Percentiles rank a stretch among this genome's conserved stretches.
Conservation (phyloP, 2,329 filamentous ascomycete species). For the Penicillium sp. region DNA sequence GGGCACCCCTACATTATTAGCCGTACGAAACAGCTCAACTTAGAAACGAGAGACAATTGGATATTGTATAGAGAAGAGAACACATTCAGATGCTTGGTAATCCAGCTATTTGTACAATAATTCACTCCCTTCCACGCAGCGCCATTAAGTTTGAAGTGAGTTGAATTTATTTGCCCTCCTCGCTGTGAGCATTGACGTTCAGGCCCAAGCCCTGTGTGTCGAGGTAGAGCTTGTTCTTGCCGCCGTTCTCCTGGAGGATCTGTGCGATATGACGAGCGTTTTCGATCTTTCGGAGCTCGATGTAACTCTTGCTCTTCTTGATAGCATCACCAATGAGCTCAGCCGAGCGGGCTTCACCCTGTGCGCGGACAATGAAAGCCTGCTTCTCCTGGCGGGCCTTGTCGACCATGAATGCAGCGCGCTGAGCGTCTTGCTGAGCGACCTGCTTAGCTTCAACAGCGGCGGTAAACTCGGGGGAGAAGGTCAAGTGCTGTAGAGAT, state of each 20-base stretch:
- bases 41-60: not conserved
- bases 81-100: slow-evolving; percentile 32
- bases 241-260: slow-evolving; percentile 80
- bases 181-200: slow-evolving; percentile 63
- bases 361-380: slow-evolving; percentile 95
- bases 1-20: too few relatives aligned
- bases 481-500: slow-evolving; percentile 60
- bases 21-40: not conserved
- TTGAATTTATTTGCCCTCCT: slow-evolving; percentile 35
- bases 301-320: slow-evolving; percentile 98
- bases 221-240: slow-evolving; percentile 90
- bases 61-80: slow-evolving; percentile 34
- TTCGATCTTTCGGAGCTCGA: slow-evolving; percentile 97
- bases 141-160: slow-evolving; percentile 22
- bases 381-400: slow-evolving; percentile 99
- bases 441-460: slow-evolving; percentile 71
- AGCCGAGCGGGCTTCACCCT: slow-evolving; percentile 97
- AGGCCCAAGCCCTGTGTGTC: slow-evolving; percentile 88
- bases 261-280: slow-evolving; percentile 88
- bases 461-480: slow-evolving; percentile 69
- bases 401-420: slow-evolving; percentile 96
- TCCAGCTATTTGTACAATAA: slow-evolving; percentile 41
- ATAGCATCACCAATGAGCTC: slow-evolving; percentile 98
- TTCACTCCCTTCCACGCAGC: slow-evolving; percentile 22
- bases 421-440: slow-evolving; percentile 87